Conservation (phyloP, 2,329 filamentous ascomycete genomes). For the Penicillium sp. region DNA sequence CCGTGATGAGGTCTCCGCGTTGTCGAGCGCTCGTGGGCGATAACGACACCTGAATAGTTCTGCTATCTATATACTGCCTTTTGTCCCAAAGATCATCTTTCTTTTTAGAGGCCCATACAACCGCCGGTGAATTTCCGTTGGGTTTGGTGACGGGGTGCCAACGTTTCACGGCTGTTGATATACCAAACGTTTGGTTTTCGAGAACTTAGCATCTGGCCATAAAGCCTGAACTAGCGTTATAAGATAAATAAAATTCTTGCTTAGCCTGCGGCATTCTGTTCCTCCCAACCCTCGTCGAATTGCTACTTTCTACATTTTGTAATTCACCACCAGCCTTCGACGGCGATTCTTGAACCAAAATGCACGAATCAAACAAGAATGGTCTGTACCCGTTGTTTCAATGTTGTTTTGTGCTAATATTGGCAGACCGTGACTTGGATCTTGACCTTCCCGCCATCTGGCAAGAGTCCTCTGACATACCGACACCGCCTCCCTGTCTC, state of each 20-base stretch:
- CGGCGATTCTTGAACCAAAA: neutral
- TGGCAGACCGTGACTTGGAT: neutral
- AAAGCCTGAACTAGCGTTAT: neutral
- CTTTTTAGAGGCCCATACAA: too few relatives aligned
- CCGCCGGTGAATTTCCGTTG: too few relatives aligned
- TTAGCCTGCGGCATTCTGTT: neutral
- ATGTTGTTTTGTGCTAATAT: neutral
- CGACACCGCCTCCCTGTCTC: conserved; percentile 6
- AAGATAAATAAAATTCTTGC: neutral
- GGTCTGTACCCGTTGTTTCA: neutral
- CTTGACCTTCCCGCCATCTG: neutral
- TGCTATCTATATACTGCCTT: too few relatives aligned
- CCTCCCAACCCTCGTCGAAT: neutral
- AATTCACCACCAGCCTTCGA: neutral
- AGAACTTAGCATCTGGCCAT: neutral
- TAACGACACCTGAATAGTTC: too few relatives aligned
- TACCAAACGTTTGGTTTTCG: neutral
- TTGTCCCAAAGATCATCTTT: too few relatives aligned
- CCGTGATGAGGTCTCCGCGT: neutral
- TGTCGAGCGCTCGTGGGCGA: neutral
- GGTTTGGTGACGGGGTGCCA: neutral
- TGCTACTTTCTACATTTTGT: neutral
- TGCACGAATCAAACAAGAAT: neutral
- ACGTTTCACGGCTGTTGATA: conserved; percentile 1
- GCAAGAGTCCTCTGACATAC: conserved; percentile 3